Base-by-base conservation (phyloP, 176 grass and related monocot species). In the Bonia amplexicaulis region DNA sequence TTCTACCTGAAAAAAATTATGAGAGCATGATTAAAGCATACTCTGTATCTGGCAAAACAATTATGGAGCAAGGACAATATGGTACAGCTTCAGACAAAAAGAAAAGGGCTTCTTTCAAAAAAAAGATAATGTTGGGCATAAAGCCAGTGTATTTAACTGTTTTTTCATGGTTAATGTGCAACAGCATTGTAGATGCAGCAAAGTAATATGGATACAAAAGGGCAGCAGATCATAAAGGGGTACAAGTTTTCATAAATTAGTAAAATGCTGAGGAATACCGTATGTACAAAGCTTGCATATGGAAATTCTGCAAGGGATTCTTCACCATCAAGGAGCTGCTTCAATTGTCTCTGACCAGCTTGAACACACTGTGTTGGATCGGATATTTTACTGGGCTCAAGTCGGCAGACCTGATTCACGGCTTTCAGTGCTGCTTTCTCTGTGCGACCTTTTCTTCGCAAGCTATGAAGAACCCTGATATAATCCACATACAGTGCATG, bases 301-400 rank as follows among this genome's bases (percentile, higher is more conserved):
- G 96, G 96, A 84, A 96, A 99, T 91, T 99, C 96, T 72, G 96
- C 91, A 76, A 99, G 90, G 46, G 93, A 99, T 73, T 99, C 96
- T 76, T 87, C 89, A 87, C 90, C 90, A 92, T 94, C 91, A 84
- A 99, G 79, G 46, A 96, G 69, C 71, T 84, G 87, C 74, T 89
- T 94, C 53, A 99, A 89, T 80, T 99, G 87, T 65, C 31, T 92
- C 70, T 91, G 89, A 72, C 88, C 88, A 91, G 76, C 78, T 57
- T 92, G 89, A 85, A 91, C 80, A 82, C 73, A 76, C 69, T 84
- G 78, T 44, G 77, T 76, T 39, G 71, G 76, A 90, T 84, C 87
- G 66, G 47, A 72, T 88, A 83, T 47, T 74, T 55, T 78, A 40
- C 23, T 81, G 55, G 78, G 62, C 68, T 92, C 89, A 61, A 87